Base-by-base conservation (phyloP, 139 green algal genomes). In the Chlorella sp. region DNA sequence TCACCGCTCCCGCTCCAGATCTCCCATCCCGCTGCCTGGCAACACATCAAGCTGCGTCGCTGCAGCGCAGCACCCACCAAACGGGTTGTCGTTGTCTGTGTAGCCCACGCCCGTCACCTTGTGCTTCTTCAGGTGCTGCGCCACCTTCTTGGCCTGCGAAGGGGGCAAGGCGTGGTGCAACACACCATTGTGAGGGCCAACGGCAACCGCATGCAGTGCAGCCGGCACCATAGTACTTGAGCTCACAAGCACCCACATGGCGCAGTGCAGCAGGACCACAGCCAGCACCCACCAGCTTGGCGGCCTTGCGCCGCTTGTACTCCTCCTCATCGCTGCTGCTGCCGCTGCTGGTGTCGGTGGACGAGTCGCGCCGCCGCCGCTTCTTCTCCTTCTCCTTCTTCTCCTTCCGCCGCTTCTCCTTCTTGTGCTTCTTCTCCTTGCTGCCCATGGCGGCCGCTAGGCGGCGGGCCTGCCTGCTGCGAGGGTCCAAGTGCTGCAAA, bases 51-150 rank as follows among this genome's bases (percentile, higher is more conserved):
- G n/a, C n/a, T n/a, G n/a, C n/a, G n/a, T n/a, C n/a, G n/a, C n/a
- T n/a, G n/a, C n/a, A n/a, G n/a, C n/a, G n/a, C n/a, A n/a, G n/a
- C 51, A 60, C 51, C 16, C 51, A 60, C 51, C 89, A 84, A 97
- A 97, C 4, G 91, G 92, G 81, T 97, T 97, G 73, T 92, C 92
- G 34, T 94, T 86, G 56, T 97, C 82, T 5, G 90, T 94, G 87
- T 97, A 96, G 19, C 85, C 94, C 2, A 68, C 51, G 19, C 67
- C 79, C 26, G 43, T 43, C n/a, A 41, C 82, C 0, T 84, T 78
- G 73, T 94, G 90, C 85, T 93, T 92, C 64, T 94, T 92, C 69
- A 93, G 83, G 79, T 94, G 89, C 75, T 90, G 87, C 26, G 83
- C 89, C 20, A 94, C 87, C 73, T 93, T 93, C 44, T 90, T 90